phyloP scores from a whole-genome alignment of 2,329 filamentous ascomycete species.

The Hysterium pulicare region DNA sequence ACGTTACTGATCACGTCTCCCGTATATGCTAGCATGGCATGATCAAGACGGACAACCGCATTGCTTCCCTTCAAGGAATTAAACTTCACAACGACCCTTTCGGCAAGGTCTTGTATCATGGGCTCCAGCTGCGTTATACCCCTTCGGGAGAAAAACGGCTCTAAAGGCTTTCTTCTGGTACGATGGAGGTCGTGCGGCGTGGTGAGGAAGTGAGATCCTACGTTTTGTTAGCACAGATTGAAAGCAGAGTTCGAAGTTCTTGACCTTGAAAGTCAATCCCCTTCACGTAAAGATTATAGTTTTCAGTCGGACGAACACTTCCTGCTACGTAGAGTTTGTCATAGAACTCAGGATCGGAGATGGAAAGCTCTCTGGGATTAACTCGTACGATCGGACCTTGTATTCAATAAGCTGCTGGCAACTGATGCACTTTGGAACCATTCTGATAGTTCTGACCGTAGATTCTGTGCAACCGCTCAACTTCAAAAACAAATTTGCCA shows the following conservation, averaged over 20 bases:
- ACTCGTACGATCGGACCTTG: constrained; percentile 15
- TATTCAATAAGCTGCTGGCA: neutral
- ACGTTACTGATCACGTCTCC: neutral
- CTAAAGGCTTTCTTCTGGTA: constrained; percentile 11
- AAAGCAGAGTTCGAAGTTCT: neutral
- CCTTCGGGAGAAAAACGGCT: constrained; percentile 17
- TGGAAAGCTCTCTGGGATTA: constrained; percentile 13
- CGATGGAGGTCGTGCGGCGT: constrained; percentile 14
- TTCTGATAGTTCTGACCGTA: constrained; percentile 7
- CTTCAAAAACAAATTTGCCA: constrained; percentile 15
- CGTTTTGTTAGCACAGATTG: too few relatives aligned
- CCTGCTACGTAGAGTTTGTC: constrained; percentile 2
- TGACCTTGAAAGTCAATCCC: constrained; percentile 12
- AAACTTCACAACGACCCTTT: neutral
- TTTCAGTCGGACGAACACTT: neutral
- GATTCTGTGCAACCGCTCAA: constrained; percentile 19
- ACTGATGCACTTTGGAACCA: neutral
- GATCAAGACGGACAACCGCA: neutral
- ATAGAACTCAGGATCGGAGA: constrained; percentile 10
- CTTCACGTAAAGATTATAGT: neutral
- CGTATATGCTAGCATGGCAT: neutral
- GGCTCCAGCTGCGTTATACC: constrained; percentile 12
- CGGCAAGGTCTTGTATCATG: constrained; percentile 2
- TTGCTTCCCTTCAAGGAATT: neutral
- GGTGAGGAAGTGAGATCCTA: constrained; percentile 5